phyloP scores from a whole-genome alignment of 257 asterid genomes.

The Plantago ovata region DNA sequence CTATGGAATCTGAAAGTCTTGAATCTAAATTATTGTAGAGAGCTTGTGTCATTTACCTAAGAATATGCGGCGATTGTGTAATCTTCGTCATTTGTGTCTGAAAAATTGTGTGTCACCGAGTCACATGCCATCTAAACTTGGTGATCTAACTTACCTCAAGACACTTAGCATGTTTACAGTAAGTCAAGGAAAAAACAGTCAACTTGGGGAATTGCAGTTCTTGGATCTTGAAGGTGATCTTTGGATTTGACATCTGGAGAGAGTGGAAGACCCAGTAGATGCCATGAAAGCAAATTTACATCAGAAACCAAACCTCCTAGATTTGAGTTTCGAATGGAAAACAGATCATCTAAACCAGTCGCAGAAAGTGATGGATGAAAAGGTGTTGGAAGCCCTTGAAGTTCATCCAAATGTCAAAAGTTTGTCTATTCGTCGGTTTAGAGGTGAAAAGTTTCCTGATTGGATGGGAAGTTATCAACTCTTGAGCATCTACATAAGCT shows the following conservation, averaged over 20 bases:
- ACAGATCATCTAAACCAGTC: not conserved
- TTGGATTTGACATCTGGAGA: constrained; percentile 17
- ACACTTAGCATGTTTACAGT: constrained; percentile 21
- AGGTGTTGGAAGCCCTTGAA: constrained; percentile 23
- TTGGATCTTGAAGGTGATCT: constrained; percentile 26
- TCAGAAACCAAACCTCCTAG: constrained; percentile 21
- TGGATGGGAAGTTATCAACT: constrained; percentile 23
- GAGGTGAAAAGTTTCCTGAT: constrained; percentile 17
- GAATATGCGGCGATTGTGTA: constrained; percentile 14
- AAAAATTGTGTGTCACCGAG: not conserved
- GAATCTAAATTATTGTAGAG: constrained; percentile 4
- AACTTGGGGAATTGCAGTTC: constrained; percentile 24
- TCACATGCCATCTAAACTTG: constrained; percentile 25
- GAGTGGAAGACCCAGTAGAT: constrained; percentile 17
- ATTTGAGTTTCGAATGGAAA: constrained; percentile 16
- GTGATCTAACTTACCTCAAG: constrained; percentile 24
- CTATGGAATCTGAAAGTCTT: constrained; percentile 33
- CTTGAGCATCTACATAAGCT: constrained; percentile 12
- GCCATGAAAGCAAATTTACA: constrained; percentile 27
- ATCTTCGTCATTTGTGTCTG: constrained; percentile 26
- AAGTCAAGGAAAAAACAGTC: constrained; percentile 17
- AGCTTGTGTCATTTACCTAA: constrained; percentile 29
- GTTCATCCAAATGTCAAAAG: constrained; percentile 15
- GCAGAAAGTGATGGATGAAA: constrained; percentile 1
- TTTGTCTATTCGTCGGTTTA: constrained; percentile 10